These are phyloP conservation scores for Neopestalotiopsis clavispora DNA, from an alignment of 2,329 filamentous ascomycete genomes.

Conservation along the genomic window DNA sequence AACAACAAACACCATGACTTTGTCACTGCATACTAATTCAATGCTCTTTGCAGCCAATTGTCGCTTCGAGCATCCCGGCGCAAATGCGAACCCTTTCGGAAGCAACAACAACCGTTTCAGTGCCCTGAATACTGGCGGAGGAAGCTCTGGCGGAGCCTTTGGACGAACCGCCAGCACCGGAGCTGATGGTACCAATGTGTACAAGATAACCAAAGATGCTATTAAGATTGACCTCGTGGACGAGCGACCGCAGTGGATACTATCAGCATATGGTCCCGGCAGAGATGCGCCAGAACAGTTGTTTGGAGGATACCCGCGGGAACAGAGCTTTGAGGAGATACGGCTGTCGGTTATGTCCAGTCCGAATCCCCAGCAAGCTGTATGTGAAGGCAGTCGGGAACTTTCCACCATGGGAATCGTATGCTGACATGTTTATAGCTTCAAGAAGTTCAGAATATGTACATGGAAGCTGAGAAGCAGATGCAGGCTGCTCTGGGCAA, in stretches of 20 bases:
- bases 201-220: constrained; percentile 59
- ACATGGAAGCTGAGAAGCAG: constrained; percentile 70
- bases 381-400: constrained; percentile 36
- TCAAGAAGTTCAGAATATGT: constrained; percentile 64
- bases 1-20: neutral
- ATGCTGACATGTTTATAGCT: constrained; percentile 47
- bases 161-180: constrained; percentile 12
- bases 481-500: constrained; percentile 74
- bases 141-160: constrained; percentile 11
- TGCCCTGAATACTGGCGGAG: constrained; percentile 26
- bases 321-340: constrained; percentile 90
- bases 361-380: constrained; percentile 45
- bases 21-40: constrained; percentile 15
- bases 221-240: constrained; percentile 71
- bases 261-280: constrained; percentile 85
- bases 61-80: constrained; percentile 57
- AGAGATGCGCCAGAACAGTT: constrained; percentile 79
- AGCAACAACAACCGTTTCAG: constrained; percentile 37
- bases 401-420: neutral
- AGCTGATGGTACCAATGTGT: constrained; percentile 36
- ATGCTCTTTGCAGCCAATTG: constrained; percentile 51
- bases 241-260: constrained; percentile 81
- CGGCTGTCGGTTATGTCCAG: constrained; percentile 70
- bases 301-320: constrained; percentile 78
- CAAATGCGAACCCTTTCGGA: constrained; percentile 39